Evolutionary conservation across 805 yeast genomes (phyloP).

Genomic region (Wickerhamomyces hampshirensis): DNA sequence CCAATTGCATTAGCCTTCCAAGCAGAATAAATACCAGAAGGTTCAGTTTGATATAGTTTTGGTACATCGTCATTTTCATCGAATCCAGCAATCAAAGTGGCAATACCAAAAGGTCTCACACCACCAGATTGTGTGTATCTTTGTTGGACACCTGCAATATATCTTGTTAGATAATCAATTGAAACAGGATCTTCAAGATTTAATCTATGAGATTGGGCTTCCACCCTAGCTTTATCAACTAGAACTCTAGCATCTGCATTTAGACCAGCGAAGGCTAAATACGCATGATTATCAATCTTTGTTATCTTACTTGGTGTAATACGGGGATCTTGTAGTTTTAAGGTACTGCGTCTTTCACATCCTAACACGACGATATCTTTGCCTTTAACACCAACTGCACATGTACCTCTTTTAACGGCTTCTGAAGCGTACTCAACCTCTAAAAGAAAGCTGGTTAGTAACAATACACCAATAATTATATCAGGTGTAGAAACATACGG

Average conservation of each 20-base stretch:
- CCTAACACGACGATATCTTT: constrained; percentile 85
- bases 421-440: constrained; percentile 97
- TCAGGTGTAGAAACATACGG: constrained; percentile 45
- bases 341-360: constrained; percentile 92
- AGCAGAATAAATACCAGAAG: constrained; percentile 93
- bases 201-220: constrained; percentile 91
- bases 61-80: constrained; percentile 82
- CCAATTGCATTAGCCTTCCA: constrained; percentile 99
- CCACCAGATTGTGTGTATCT: constrained; percentile 97
- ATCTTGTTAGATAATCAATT: constrained; percentile 86
- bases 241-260: constrained; percentile 97
- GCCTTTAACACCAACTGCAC: constrained; percentile 97
- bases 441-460: constrained; percentile 20
- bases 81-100: constrained; percentile 93
- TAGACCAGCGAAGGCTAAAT: constrained; percentile 93
- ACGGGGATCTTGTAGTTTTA: constrained; percentile 93
- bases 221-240: constrained; percentile 92
- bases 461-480: not conserved
- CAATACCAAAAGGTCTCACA: constrained; percentile 95
- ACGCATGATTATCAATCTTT: constrained; percentile 83
- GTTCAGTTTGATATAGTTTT: constrained; percentile 89
- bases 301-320: constrained; percentile 94
- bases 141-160: constrained; percentile 97
- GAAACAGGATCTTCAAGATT: constrained; percentile 94
- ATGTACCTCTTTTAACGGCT: constrained; percentile 97